Evolutionary conservation across 257 asterid genomes (phyloP).

Genomic region (Thymus quinquecostatus): DNA sequence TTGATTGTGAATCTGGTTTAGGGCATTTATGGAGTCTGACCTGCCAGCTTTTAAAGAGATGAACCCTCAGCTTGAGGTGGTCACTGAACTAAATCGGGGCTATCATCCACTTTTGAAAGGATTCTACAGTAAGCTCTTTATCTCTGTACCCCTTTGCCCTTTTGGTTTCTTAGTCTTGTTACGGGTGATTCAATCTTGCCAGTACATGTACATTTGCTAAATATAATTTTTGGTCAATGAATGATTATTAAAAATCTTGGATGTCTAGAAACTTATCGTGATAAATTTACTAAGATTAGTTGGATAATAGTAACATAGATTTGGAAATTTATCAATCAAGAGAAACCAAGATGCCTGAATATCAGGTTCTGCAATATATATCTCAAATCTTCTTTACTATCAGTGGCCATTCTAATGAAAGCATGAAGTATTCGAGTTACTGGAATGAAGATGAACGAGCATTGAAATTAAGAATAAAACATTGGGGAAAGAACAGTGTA

Average conservation of each 20-base stretch:
- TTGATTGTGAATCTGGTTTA: slow-evolving; percentile 36
- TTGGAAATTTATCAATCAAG: no score
- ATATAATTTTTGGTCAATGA: not conserved
- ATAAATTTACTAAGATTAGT: no score
- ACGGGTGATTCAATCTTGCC: not conserved
- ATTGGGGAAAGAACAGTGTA: not conserved
- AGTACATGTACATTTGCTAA: not conserved
- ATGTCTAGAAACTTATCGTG: no score
- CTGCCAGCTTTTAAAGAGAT: slow-evolving; percentile 67
- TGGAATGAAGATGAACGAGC: no score
- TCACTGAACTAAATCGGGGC: slow-evolving; percentile 83
- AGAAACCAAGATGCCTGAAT: no score
- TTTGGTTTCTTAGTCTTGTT: not conserved
- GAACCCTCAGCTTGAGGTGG: slow-evolving; percentile 89
- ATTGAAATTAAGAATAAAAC: no score
- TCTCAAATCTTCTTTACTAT: no score
- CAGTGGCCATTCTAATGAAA: no score
- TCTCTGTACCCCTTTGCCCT: not conserved
- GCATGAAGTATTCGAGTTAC: no score
- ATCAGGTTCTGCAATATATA: no score
- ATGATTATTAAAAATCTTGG: not conserved
- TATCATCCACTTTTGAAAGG: slow-evolving; percentile 88
- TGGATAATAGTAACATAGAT: no score
- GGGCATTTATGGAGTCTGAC: slow-evolving; percentile 85
- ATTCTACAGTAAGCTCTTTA: slow-evolving; percentile 56